Conservation (phyloP, 192 early-diverging fungal species). For the Thoreauomyces humboldtii region DNA sequence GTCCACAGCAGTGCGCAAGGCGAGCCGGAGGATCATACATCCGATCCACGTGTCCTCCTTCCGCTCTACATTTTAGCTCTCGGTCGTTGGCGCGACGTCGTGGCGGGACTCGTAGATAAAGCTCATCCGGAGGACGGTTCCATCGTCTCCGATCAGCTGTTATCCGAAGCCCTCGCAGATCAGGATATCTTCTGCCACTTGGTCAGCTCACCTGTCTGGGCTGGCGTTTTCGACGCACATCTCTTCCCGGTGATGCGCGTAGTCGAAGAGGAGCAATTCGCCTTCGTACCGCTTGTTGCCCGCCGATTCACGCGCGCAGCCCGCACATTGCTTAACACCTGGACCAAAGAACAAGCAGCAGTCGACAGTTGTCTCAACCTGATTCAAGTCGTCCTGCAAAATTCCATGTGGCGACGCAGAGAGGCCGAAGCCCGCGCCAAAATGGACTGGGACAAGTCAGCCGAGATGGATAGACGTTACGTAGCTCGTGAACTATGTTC, state of each 20-base stretch:
- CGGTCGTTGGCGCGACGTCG: conserved; percentile 31
- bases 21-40: not conserved
- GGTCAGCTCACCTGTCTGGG: conserved; percentile 35
- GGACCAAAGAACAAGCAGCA: conserved; percentile 20
- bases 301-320: conserved; percentile 28
- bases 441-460: conserved; percentile 10
- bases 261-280: conserved; percentile 38
- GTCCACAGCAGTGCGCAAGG: conserved; percentile 7
- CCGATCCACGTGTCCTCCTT: conserved; percentile 29
- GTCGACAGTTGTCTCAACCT: not conserved
- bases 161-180: conserved; percentile 23
- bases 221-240: conserved; percentile 26
- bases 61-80: conserved; percentile 42
- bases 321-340: not conserved
- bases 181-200: conserved; percentile 31
- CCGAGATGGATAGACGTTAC: conserved; percentile 30
- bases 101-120: not conserved
- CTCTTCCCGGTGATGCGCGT: conserved; percentile 34
- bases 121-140: not conserved
- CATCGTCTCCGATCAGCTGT: conserved; percentile 9
- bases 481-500: conserved; percentile 22
- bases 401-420: not conserved
- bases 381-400: conserved; percentile 16
- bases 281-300: conserved; percentile 21
- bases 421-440: conserved; percentile 15